Conservation (phyloP, 2,329 filamentous ascomycete species). For the Rhynchosporium agropyri region DNA sequence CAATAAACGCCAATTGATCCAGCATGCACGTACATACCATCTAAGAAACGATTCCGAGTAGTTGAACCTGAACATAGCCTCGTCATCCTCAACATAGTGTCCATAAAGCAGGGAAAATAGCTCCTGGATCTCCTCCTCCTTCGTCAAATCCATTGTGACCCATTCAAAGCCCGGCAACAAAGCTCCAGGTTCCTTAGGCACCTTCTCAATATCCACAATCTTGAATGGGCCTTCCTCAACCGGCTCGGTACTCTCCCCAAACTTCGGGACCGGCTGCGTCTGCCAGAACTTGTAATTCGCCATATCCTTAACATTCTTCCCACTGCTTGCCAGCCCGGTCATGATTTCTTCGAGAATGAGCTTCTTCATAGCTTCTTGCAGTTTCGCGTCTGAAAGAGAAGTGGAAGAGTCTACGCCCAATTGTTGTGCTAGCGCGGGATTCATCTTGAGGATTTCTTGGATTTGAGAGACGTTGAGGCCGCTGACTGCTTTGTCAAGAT, state of each 20-base stretch:
- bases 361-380: conserved; percentile 59
- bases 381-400: conserved; percentile 44
- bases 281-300: conserved; percentile 98
- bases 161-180: conserved; percentile 89
- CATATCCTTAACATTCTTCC: conserved; percentile 95
- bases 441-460: conserved; percentile 68
- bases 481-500: conserved; percentile 47
- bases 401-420: conserved; percentile 45
- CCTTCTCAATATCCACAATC: conserved; percentile 74
- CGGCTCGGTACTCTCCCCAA: conserved; percentile 61
- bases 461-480: conserved; percentile 60
- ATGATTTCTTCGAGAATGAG: conserved; percentile 72
- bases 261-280: conserved; percentile 91
- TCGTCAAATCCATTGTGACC: conserved; percentile 84
- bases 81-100: conserved; percentile 96
- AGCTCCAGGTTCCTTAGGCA: conserved; percentile 74
- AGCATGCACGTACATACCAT: conserved; percentile 61
- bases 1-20: conserved; percentile 24
- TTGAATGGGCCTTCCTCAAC: conserved; percentile 82
- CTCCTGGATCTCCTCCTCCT: conserved; percentile 80
- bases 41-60: conserved; percentile 88
- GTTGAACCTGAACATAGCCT: conserved; percentile 97
- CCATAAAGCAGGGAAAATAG: conserved; percentile 88
- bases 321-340: conserved; percentile 73
- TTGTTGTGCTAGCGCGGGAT: conserved; percentile 72